These are phyloP conservation scores for Ensete glaucum DNA, from an alignment of 176 grass and related monocot species.

Conservation along the genomic window DNA sequence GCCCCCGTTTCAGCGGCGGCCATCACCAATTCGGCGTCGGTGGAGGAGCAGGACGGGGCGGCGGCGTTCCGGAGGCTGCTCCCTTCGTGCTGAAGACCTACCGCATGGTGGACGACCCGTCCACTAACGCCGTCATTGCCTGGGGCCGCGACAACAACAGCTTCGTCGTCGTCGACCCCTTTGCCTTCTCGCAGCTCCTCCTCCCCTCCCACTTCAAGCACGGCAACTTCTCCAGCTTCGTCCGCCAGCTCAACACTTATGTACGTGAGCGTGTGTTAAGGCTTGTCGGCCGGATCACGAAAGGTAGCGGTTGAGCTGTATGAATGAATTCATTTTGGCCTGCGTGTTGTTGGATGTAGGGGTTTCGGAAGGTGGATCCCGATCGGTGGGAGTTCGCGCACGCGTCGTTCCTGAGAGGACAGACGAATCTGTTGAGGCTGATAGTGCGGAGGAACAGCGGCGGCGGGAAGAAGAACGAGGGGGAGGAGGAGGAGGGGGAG, in stretches of 20 bases:
- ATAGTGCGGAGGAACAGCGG: conserved; percentile 41
- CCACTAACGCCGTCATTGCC: conserved; percentile 46
- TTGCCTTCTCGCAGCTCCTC: conserved; percentile 64
- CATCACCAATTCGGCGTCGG: too few species aligned
- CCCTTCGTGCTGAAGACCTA: conserved; percentile 88
- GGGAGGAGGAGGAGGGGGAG: not conserved
- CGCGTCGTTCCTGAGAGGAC: conserved; percentile 57
- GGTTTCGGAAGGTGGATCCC: conserved; percentile 81
- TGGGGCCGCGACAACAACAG: conserved; percentile 73
- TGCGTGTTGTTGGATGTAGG: conserved; percentile 22
- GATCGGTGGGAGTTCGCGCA: conserved; percentile 83
- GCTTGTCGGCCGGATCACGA: too few species aligned
- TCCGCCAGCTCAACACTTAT: conserved; percentile 91
- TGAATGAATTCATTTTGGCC: too few species aligned
- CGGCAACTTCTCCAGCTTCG: conserved; percentile 92
- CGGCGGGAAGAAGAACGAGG: conserved; percentile 11
- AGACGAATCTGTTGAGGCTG: conserved; percentile 51
- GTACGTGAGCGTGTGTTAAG: conserved; percentile 19
- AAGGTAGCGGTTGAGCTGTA: too few species aligned
- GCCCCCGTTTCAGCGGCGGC: not conserved
- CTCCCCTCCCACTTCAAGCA: conserved; percentile 90
- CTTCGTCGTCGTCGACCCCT: conserved; percentile 73
- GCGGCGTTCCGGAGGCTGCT: conserved; percentile 20
- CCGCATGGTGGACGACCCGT: conserved; percentile 64
- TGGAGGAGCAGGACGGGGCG: not conserved